phyloP scores from a whole-genome alignment of 768 basidiomycete genomes.

The Termitomyces sp. region DNA sequence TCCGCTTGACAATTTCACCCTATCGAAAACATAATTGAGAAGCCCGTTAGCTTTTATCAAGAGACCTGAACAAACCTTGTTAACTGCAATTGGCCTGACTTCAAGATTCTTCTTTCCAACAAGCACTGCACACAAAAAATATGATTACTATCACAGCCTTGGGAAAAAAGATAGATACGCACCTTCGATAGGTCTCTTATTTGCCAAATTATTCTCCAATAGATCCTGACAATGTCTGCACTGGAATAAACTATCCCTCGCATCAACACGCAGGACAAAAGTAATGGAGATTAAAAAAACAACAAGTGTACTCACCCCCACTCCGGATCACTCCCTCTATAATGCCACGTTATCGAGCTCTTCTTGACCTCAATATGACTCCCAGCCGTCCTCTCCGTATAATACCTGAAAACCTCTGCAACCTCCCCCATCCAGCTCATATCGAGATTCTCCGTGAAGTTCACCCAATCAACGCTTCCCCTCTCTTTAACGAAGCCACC shows the following conservation, averaged over 20 bases:
- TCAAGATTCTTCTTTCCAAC: slow-evolving; percentile 99
- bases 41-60: too few relatives aligned
- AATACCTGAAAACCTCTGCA: slow-evolving; percentile 92
- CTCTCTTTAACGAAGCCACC: slow-evolving; percentile 86
- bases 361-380: slow-evolving; percentile 96
- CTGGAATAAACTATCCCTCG: slow-evolving; percentile 64
- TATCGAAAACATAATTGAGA: slow-evolving; percentile 10
- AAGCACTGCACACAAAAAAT: slow-evolving; percentile 46
- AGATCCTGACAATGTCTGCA: slow-evolving; percentile 96
- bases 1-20: slow-evolving; percentile 96
- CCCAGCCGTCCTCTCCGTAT: slow-evolving; percentile 96
- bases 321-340: slow-evolving; percentile 87
- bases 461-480: slow-evolving; percentile 63
- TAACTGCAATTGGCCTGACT: slow-evolving; percentile 90
- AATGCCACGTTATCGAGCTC: slow-evolving; percentile 98
- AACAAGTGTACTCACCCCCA: slow-evolving; percentile 66
- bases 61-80: slow-evolving; percentile 51
- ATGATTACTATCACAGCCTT: neutral
- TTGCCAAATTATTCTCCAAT: slow-evolving; percentile 88
- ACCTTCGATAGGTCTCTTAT: slow-evolving; percentile 94
- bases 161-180: slow-evolving; percentile 11
- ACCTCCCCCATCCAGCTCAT: slow-evolving; percentile 99
- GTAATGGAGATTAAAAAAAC: neutral
- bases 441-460: slow-evolving; percentile 88
- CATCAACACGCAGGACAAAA: slow-evolving; percentile 3